Percentiles rank a stretch among this genome's conserved stretches.
Evolutionary conservation across 805 yeast species (phyloP).

Genomic region (Wickerhamomyces rabaulensis): DNA sequence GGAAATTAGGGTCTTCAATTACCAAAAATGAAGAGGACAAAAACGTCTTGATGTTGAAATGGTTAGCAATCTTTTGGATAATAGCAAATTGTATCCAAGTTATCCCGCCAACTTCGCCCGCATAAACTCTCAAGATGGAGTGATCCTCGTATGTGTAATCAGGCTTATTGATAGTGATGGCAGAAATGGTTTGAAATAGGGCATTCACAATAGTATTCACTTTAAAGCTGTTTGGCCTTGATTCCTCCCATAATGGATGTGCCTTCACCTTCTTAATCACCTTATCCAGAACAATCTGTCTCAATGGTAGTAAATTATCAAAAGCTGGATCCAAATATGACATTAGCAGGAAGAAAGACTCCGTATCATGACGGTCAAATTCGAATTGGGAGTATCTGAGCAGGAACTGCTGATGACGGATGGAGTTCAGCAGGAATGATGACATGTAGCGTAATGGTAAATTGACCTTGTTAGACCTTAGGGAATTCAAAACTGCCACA

Average conservation of each 20-base stretch:
- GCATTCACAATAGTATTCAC: slow-evolving; percentile 9
- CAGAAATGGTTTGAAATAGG: background rate
- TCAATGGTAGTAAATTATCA: slow-evolving; percentile 13
- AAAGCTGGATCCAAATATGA: slow-evolving; percentile 17
- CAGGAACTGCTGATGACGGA: slow-evolving; percentile 6
- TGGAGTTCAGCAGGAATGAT: slow-evolving; percentile 4
- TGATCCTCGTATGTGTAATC: slow-evolving; percentile 4
- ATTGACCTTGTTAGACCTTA: slow-evolving; percentile 4
- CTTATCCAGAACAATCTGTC: slow-evolving; percentile 5
- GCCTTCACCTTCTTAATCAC: slow-evolving; percentile 1
- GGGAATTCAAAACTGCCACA: slow-evolving; percentile 10
- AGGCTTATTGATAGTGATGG: background rate
- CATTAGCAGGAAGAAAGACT: slow-evolving; percentile 7
- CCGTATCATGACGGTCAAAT: slow-evolving; percentile 5
- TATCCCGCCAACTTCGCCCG: slow-evolving; percentile 6
- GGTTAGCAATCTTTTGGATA: slow-evolving; percentile 4
- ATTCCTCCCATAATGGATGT: background rate
- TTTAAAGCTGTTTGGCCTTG: slow-evolving; percentile 4
- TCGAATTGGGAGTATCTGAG: background rate
- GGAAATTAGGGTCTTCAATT: slow-evolving; percentile 4
- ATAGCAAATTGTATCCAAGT: slow-evolving; percentile 6
- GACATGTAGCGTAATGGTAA: slow-evolving; percentile 11
- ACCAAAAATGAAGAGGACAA: slow-evolving; percentile 3
- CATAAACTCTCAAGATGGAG: slow-evolving; percentile 7
- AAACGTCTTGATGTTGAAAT: slow-evolving; percentile 1